These are phyloP conservation scores for Mycosphaerella sp. DNA, from an alignment of 2,329 filamentous ascomycete species.

Conservation along the genomic window DNA sequence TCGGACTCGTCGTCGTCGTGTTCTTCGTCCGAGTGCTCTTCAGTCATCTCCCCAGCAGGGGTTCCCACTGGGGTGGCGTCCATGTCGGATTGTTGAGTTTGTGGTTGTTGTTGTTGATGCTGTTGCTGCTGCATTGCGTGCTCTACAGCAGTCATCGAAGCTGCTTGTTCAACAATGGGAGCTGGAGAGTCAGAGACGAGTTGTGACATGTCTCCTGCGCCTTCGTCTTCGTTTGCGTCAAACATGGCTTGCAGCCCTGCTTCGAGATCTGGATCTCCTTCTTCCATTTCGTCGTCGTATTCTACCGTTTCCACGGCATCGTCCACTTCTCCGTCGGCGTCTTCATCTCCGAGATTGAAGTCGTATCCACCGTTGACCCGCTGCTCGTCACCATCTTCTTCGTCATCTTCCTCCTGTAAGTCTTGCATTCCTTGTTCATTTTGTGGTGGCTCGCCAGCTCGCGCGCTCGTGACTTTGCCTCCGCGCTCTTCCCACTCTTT, in stretches of 20 bases:
- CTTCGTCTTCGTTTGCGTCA: constrained; percentile 32
- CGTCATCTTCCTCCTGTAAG: neutral
- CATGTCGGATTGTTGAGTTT: constrained; percentile 4
- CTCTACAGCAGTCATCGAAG: constrained; percentile 24
- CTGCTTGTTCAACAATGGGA: constrained; percentile 26
- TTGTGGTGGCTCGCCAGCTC: constrained; percentile 5
- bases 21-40: constrained; percentile 33
- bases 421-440: constrained; percentile 1
- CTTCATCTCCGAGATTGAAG: constrained; percentile 40
- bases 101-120: too few species aligned
- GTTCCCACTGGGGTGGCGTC: constrained; percentile 22
- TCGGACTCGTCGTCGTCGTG: constrained; percentile 22
- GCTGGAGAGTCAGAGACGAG: constrained; percentile 26
- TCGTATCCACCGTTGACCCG: constrained; percentile 17
- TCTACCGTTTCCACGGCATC: constrained; percentile 32
- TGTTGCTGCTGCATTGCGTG: constrained; percentile 13
- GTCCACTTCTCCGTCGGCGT: constrained; percentile 44
- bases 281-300: constrained; percentile 36
- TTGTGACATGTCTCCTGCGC: constrained; percentile 22
- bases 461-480: constrained; percentile 35
- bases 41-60: constrained; percentile 21
- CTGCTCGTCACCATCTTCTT: constrained; percentile 32
- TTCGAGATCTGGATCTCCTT: constrained; percentile 32
- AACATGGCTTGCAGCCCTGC: constrained; percentile 35
- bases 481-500: constrained; percentile 47